Conservation (phyloP, 306 rosid species). For the Dalbergia cochinchinensis region DNA sequence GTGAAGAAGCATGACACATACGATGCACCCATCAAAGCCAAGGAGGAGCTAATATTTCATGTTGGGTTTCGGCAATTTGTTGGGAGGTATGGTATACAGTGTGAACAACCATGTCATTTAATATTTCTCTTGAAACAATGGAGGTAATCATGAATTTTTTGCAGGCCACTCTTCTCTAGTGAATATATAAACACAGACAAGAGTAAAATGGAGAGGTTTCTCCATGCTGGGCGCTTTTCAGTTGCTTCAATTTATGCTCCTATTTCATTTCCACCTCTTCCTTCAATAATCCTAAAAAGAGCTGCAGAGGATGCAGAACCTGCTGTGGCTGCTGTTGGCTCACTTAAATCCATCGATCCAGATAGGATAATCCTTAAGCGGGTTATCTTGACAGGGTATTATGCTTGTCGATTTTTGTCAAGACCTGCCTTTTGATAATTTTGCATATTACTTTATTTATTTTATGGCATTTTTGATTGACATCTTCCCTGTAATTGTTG, state of each 20-base stretch:
- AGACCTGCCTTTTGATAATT: background rate
- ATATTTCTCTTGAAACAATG: background rate
- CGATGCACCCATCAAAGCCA: conserved; percentile 80
- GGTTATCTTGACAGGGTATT: conserved; percentile 93
- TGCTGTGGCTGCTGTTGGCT: conserved; percentile 85
- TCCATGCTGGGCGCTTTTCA: conserved; percentile 90
- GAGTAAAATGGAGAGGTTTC: conserved; percentile 99
- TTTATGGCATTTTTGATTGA: conserved; percentile 18
- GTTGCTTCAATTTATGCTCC: conserved; percentile 93
- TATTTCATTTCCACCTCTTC: conserved; percentile 87
- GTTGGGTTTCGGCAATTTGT: conserved; percentile 97
- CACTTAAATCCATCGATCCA: conserved; percentile 81
- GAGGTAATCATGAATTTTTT: conserved; percentile 20
- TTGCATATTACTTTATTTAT: conserved; percentile 14
- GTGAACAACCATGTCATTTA: background rate
- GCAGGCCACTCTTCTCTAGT: conserved; percentile 88
- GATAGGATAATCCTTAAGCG: conserved; percentile 89
- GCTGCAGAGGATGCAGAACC: conserved; percentile 59
- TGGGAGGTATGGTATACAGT: conserved; percentile 66
- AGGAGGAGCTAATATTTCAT: conserved; percentile 89
- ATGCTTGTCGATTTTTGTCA: conserved; percentile 36
- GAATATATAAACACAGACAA: conserved; percentile 85
- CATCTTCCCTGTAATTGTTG: background rate
- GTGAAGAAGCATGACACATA: conserved; percentile 83
- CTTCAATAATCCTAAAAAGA: conserved; percentile 72